These are phyloP conservation scores for Solioccasus polychromus DNA, from an alignment of 768 basidiomycete genomes.

Conservation along the genomic window DNA sequence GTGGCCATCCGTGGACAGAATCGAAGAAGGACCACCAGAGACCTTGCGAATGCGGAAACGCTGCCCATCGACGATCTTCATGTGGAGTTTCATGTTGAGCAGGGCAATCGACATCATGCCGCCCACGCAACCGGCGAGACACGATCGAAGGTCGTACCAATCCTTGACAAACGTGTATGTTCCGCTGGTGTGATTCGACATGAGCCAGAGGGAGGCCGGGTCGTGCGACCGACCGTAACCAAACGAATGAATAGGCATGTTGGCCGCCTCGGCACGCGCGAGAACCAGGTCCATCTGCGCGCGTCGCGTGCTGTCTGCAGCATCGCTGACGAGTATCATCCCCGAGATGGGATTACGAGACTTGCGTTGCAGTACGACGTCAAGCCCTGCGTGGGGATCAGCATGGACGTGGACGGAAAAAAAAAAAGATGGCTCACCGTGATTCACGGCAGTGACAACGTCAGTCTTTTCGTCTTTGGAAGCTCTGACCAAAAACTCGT, in stretches of 20 bases:
- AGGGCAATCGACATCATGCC: constrained; percentile 96
- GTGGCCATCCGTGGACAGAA: constrained; percentile 88
- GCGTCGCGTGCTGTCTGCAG: constrained; percentile 85
- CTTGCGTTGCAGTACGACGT: constrained; percentile 93
- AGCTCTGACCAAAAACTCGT: constrained; percentile 64
- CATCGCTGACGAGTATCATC: constrained; percentile 91
- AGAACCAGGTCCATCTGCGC: constrained; percentile 99
- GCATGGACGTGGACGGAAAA: neutral
- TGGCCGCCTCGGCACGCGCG: constrained; percentile 94
- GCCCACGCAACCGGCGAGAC: constrained; percentile 91
- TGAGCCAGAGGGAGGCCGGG: constrained; percentile 96
- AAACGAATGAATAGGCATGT: constrained; percentile 94
- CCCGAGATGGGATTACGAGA: constrained; percentile 86
- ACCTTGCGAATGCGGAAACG: constrained; percentile 95
- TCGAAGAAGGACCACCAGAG: constrained; percentile 82
- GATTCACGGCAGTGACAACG: constrained; percentile 98
- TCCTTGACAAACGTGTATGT: constrained; percentile 98
- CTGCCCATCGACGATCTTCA: constrained; percentile 86
- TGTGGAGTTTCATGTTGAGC: constrained; percentile 91
- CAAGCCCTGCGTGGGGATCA: constrained; percentile 59
- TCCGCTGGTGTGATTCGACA: constrained; percentile 96
- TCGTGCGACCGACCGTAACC: constrained; percentile 97
- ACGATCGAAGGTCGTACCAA: constrained; percentile 93
- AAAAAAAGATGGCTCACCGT: constrained; percentile 48
- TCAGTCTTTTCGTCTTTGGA: constrained; percentile 93